phyloP scores from a whole-genome alignment of 345 rosid species.

The Jatropha curcas region DNA sequence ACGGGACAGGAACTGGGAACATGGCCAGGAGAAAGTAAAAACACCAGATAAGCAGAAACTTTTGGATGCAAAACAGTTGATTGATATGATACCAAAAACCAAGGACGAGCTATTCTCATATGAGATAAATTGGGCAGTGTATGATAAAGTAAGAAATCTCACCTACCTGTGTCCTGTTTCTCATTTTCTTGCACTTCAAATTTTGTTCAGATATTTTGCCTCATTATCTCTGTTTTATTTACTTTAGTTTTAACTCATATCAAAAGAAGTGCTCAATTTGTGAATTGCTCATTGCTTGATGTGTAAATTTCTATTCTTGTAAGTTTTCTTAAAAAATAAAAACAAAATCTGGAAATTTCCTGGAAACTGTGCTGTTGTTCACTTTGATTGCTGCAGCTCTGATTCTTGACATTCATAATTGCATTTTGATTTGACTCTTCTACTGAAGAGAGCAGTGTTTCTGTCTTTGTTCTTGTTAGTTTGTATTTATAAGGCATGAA shows the following conservation, averaged over 20 bases:
- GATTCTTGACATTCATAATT: background rate
- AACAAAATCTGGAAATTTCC: background rate
- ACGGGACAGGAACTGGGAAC: conserved; percentile 54
- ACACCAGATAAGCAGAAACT: conserved; percentile 76
- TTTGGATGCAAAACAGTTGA: conserved; percentile 91
- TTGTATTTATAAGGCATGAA: background rate
- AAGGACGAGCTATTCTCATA: conserved; percentile 91
- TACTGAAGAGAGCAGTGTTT: background rate
- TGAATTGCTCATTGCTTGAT: background rate
- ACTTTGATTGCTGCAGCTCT: background rate
- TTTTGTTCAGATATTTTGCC: conserved; percentile 9
- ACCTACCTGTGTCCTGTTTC: background rate
- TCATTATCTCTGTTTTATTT: background rate
- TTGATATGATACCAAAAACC: conserved; percentile 96
- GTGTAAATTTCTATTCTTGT: background rate
- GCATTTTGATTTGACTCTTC: background rate
- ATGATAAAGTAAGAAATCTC: conserved; percentile 67
- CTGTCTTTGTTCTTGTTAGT: background rate
- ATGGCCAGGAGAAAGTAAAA: conserved; percentile 64
- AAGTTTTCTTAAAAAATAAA: background rate
- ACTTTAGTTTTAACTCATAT: background rate
- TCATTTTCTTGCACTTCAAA: background rate
- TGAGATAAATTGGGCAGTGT: conserved; percentile 89
- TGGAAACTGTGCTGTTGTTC: background rate
- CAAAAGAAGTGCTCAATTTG: background rate